These are phyloP conservation scores for Psilocybe azurescens DNA, from an alignment of 768 basidiomycete genomes.

Conservation along the genomic window DNA sequence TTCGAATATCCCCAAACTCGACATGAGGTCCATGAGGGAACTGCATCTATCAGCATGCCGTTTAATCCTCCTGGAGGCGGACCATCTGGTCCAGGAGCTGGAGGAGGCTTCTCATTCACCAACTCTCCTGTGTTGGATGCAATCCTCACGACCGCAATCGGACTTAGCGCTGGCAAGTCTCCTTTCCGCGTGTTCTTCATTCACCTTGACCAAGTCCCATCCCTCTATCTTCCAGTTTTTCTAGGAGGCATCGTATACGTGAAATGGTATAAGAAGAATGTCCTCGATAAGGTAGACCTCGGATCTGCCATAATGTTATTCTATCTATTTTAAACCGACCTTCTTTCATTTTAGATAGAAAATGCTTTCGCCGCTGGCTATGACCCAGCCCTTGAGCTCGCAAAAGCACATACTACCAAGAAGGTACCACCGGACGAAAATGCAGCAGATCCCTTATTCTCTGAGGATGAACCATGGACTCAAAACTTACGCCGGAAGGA, in stretches of 20 bases:
- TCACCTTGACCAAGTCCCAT: neutral
- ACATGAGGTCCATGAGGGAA: constrained; percentile 50
- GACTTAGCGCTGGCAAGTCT: constrained; percentile 61
- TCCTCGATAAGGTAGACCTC: constrained; percentile 72
- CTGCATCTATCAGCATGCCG: constrained; percentile 39
- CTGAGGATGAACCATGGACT: constrained; percentile 51
- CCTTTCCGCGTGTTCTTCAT: neutral
- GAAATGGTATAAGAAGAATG: constrained; percentile 82
- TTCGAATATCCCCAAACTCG: constrained; percentile 27
- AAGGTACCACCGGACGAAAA: constrained; percentile 35
- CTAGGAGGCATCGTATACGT: constrained; percentile 75
- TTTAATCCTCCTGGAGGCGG: constrained; percentile 51
- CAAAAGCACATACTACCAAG: constrained; percentile 48
- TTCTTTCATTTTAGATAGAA: constrained; percentile 59
- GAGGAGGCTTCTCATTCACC: constrained; percentile 44
- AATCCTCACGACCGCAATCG: constrained; percentile 62
- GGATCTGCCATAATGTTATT: neutral
- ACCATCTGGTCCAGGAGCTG: constrained; percentile 32
- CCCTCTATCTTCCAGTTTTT: constrained; percentile 49
- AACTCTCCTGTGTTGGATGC: constrained; percentile 55
- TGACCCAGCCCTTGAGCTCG: constrained; percentile 81
- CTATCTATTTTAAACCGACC: constrained; percentile 9
- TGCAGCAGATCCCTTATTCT: constrained; percentile 25
- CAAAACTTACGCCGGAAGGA: constrained; percentile 74
- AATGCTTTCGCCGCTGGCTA: constrained; percentile 80